Percentiles rank a stretch among this genome's conserved stretches.
phyloP scores from a whole-genome alignment of 2,329 filamentous ascomycete genomes.

The Exophiala phaeomuriformis region DNA sequence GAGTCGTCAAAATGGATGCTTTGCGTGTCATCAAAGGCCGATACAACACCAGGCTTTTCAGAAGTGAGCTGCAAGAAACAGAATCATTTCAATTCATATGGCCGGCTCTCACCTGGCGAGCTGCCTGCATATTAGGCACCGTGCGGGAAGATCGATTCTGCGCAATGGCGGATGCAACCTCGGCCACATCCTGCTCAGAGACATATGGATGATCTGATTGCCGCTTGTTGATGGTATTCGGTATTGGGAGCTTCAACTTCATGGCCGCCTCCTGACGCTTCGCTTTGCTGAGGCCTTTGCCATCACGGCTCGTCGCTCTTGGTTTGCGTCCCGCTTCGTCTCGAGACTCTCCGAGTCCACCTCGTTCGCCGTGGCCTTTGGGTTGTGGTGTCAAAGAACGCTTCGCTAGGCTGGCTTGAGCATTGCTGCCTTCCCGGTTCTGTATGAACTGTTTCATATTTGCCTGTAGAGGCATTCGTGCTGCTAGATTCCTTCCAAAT shows the following conservation, averaged over 20 bases:
- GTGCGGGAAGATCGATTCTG: slow-evolving; percentile 1
- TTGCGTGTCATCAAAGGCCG: slow-evolving; percentile 22
- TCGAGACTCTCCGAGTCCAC: slow-evolving; percentile 4
- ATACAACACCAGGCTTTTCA: neutral
- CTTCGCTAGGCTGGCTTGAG: neutral
- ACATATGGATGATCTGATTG: slow-evolving; percentile 1
- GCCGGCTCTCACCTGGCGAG: neutral
- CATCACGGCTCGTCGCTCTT: slow-evolving; percentile 1
- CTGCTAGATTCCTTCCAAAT: no score
- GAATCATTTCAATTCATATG: neutral
- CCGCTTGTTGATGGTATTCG: slow-evolving; percentile 9
- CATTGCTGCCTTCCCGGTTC: slow-evolving; percentile 4
- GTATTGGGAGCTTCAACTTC: slow-evolving; percentile 15
- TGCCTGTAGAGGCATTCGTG: slow-evolving; percentile 13
- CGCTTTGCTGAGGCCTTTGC: neutral
- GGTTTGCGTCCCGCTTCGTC: neutral
- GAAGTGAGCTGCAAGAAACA: neutral
- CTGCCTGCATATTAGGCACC: neutral
- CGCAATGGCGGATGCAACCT: neutral
- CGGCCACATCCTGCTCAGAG: neutral
- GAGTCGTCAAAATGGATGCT: slow-evolving; percentile 23
- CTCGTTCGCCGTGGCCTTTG: slow-evolving; percentile 4
- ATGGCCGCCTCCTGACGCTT: slow-evolving; percentile 6
- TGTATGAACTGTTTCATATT: slow-evolving; percentile 13
- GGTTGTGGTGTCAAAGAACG: slow-evolving; percentile 20